A percentile compares a stretch with the other conserved stretches of the same genome.
Evolutionary conservation across 441 rosid genomes (phyloP).

Genomic region (Euphorbia schlechtendalii): DNA sequence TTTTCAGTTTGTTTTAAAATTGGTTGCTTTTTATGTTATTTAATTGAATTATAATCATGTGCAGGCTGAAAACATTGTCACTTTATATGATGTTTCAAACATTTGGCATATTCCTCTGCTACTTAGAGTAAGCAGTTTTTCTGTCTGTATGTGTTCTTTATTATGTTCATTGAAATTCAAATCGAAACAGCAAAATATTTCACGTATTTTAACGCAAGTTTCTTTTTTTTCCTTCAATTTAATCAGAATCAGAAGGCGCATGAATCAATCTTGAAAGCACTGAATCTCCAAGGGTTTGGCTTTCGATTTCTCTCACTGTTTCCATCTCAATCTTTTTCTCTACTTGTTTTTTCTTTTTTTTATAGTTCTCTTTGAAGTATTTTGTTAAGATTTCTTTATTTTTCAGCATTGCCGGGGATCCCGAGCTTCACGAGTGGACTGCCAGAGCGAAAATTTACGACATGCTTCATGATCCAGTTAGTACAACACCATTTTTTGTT

Average conservation of each 20-base stretch:
- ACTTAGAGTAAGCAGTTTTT: conserved; percentile 41
- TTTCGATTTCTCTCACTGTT: conserved; percentile 18
- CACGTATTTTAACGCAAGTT: not conserved
- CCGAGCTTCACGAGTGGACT: conserved; percentile 63
- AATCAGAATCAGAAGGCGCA: conserved; percentile 75
- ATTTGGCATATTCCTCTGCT: conserved; percentile 77
- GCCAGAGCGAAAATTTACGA: conserved; percentile 61
- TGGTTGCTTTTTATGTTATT: conserved; percentile 6
- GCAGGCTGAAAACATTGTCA: conserved; percentile 63
- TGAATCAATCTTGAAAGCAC: conserved; percentile 55
- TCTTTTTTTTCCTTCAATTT: conserved; percentile 12
- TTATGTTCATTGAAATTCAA: not conserved
- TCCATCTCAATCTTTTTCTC: no score
- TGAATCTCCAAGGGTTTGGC: conserved; percentile 52
- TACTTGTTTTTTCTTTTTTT: not conserved
- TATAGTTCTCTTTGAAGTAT: no score
- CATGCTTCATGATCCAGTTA: conserved; percentile 57
- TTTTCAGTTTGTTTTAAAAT: not conserved
- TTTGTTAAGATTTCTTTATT: conserved; percentile 23
- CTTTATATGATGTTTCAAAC: conserved; percentile 80
- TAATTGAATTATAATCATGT: conserved; percentile 20
- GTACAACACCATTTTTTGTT: conserved; percentile 22
- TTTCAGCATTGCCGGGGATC: conserved; percentile 43
- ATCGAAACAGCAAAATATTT: not conserved
- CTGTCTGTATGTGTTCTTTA: not conserved